phyloP scores from a whole-genome alignment of 257 asterid genomes.

The Mitragyna speciosa region DNA sequence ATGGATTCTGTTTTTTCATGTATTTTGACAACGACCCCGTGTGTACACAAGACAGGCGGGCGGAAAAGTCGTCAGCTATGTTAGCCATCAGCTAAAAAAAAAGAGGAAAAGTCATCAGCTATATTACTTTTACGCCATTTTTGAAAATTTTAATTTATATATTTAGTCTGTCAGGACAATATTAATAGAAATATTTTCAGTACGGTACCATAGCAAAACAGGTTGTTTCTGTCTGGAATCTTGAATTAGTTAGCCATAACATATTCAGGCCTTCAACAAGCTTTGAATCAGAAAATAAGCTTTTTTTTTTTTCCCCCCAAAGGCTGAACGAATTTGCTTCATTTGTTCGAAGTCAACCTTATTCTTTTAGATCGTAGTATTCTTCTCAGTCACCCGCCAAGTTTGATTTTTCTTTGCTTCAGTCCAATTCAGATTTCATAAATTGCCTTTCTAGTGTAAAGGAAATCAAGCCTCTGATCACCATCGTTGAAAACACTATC shows the following conservation, averaged over 20 bases:
- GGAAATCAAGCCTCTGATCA: background rate
- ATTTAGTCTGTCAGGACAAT: too few species aligned
- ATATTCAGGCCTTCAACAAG: background rate
- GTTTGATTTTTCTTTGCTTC: constrained; percentile 3
- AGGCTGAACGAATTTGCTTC: background rate
- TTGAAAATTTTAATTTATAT: too few species aligned
- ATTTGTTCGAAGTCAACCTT: too few species aligned
- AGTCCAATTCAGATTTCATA: too few species aligned
- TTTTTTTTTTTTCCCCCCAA: background rate
- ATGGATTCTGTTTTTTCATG: background rate
- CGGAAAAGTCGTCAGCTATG: too few species aligned
- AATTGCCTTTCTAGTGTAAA: background rate
- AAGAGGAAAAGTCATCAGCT: too few species aligned
- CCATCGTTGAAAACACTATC: background rate
- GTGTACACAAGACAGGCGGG: background rate
- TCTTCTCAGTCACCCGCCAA: background rate
- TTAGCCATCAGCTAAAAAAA: too few species aligned
- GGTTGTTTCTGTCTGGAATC: background rate
- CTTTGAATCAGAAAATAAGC: background rate
- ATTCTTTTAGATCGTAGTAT: too few species aligned
- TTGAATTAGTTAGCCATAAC: background rate
- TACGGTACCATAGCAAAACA: too few species aligned
- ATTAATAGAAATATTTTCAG: too few species aligned
- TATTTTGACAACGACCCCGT: background rate
- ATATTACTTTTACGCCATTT: too few species aligned